phyloP scores from a whole-genome alignment of 1,284 basidiomycete genomes.

The Trichosporon asahii region DNA sequence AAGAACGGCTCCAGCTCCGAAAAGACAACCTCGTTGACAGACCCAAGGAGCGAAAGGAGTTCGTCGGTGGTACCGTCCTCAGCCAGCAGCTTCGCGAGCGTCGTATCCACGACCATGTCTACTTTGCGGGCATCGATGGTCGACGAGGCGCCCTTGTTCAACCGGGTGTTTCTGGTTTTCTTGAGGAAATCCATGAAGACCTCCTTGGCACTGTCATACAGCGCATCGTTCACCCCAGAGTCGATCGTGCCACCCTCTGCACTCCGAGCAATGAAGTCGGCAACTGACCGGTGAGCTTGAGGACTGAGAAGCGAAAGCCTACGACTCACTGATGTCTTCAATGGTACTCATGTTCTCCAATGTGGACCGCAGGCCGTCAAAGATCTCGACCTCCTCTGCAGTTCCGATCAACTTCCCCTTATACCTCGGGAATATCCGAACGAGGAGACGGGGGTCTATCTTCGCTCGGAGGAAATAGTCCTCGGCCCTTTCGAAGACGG shows the following conservation, averaged over 20 bases:
- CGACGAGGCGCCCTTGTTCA: slow-evolving; percentile 43
- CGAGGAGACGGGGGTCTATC: slow-evolving; percentile 48
- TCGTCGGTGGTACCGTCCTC: slow-evolving; percentile 63
- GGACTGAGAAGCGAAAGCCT: slow-evolving; percentile 10
- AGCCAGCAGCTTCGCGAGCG: slow-evolving; percentile 69
- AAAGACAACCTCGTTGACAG: slow-evolving; percentile 60
- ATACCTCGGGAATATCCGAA: slow-evolving; percentile 50
- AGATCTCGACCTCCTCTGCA: slow-evolving; percentile 49
- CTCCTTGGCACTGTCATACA: slow-evolving; percentile 44
- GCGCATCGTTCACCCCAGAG: slow-evolving; percentile 18
- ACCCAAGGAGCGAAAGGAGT: slow-evolving; percentile 62
- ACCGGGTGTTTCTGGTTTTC: slow-evolving; percentile 46
- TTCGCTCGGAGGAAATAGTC: slow-evolving; percentile 48
- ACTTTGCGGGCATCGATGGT: slow-evolving; percentile 47
- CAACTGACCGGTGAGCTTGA: slow-evolving; percentile 12
- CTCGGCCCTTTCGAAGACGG: slow-evolving; percentile 51
- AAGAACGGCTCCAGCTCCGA: slow-evolving; percentile 65
- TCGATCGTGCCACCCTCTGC: background rate
- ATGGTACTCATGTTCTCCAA: slow-evolving; percentile 39
- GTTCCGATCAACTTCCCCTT: slow-evolving; percentile 44
- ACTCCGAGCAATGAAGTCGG: slow-evolving; percentile 17
- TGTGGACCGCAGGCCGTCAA: slow-evolving; percentile 43
- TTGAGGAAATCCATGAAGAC: slow-evolving; percentile 51
- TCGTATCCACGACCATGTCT: slow-evolving; percentile 68
- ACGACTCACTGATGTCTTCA: slow-evolving; percentile 53